Percentiles rank a stretch among this genome's conserved stretches.
phyloP scores from a whole-genome alignment of 768 basidiomycete species.

The Lactarius sp. region DNA sequence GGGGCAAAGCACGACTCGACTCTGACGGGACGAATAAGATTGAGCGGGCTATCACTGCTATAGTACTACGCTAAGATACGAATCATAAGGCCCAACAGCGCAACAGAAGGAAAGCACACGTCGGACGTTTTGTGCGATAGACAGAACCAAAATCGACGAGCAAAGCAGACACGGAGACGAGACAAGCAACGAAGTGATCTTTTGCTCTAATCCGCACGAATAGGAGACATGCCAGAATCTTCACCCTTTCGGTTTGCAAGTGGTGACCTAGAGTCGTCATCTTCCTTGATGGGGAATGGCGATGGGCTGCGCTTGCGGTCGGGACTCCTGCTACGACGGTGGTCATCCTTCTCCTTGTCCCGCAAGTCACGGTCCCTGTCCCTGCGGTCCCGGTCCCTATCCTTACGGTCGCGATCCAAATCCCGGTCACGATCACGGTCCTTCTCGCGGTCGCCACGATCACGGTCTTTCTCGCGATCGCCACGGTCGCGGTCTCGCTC shows the following conservation, averaged over 20 bases:
- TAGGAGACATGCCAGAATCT: constrained; percentile 52
- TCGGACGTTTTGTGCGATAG: background rate
- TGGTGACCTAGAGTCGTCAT: constrained; percentile 53
- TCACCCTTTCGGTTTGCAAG: constrained; percentile 38
- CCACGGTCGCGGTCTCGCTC: constrained; percentile 19
- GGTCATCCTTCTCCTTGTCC: constrained; percentile 39
- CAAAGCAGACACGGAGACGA: constrained; percentile 5
- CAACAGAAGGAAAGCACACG: background rate
- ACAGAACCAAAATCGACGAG: constrained; percentile 11
- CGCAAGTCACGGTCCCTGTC: constrained; percentile 35
- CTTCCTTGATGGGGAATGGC: constrained; percentile 34
- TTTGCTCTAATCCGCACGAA: constrained; percentile 41
- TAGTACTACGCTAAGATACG: constrained; percentile 5
- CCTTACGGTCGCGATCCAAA: constrained; percentile 15
- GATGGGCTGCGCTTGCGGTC: constrained; percentile 44
- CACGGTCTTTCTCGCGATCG: constrained; percentile 32
- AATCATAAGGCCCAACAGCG: constrained; percentile 7
- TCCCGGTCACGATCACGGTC: constrained; percentile 30
- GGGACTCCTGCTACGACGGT: constrained; percentile 43
- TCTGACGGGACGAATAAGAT: too few relatives aligned
- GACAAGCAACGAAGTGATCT: constrained; percentile 1
- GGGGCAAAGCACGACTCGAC: too few relatives aligned
- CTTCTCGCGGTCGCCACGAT: constrained; percentile 29
- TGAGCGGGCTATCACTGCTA: background rate
- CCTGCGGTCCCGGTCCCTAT: constrained; percentile 29